Evolutionary conservation across 2,329 filamentous ascomycete genomes (phyloP).

Genomic region (Xylaria sp.): DNA sequence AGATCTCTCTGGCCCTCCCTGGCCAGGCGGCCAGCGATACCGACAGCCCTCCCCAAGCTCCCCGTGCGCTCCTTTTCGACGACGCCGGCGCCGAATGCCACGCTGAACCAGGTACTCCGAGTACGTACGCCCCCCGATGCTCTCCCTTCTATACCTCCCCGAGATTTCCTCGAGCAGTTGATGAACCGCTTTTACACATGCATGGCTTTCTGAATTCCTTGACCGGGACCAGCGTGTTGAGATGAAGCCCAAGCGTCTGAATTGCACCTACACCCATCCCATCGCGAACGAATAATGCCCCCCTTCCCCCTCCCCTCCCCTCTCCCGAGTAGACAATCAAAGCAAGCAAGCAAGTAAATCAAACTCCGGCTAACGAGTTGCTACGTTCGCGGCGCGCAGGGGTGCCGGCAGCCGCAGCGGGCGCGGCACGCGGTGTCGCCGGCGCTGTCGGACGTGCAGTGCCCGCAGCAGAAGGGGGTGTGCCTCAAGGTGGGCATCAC

Average conservation of each 20-base stretch:
- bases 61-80: slow-evolving; percentile 57
- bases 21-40: slow-evolving; percentile 37
- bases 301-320: neutral
- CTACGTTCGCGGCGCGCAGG: no score
- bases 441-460: slow-evolving; percentile 68
- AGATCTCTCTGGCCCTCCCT: slow-evolving; percentile 36
- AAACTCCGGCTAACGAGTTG: no score
- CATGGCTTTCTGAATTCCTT: no score
- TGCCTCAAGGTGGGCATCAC: slow-evolving; percentile 92
- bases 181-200: no score
- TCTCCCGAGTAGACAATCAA: neutral
- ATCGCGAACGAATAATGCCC: no score
- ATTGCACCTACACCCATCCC: no score
- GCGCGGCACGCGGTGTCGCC: slow-evolving; percentile 88
- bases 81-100: slow-evolving; percentile 60
- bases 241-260: no score
- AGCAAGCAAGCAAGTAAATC: no score
- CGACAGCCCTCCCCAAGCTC: slow-evolving; percentile 24
- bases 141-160: neutral
- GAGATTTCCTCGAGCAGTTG: no score
- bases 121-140: slow-evolving; percentile 37
- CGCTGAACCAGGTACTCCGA: slow-evolving; percentile 73
- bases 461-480: slow-evolving; percentile 90
- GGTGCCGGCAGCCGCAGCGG: slow-evolving; percentile 77
- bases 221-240: no score